Evolutionary conservation across 179 eudicot genomes (phyloP), one percentile per base, ranked within the genome.

Genomic region (Sideroxylon spinosum): DNA sequence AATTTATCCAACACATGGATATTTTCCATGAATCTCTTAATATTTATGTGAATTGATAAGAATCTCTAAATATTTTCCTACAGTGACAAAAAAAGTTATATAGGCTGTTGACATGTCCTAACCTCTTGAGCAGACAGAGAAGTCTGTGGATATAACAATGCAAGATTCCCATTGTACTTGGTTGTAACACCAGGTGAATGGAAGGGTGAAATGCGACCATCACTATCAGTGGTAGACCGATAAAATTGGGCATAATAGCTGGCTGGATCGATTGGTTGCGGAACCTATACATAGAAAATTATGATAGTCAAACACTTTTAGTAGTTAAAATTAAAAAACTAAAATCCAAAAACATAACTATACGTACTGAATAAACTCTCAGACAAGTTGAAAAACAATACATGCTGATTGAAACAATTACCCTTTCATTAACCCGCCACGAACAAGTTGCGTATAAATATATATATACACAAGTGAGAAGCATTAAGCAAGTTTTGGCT

Each of bases 191-290:
- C 94, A 82, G 88, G 77, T 29, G 87, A 37, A 77, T 85, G 84
- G 70, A 89, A 91, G 69, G 97, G 97, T 20, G 95, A 94, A 73
- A 87, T 83, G 80, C 90, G 95, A 32, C 95, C 97, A 78, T 94
- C 97, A n/a, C 72, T 80, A 73, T 91, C 95, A 53, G 83, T 72
- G 50, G 87, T 87, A 81, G 98, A 57, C 25, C 91, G 91, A 86
- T 89, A 87, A 81, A 83, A 83, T 81, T 91, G 98, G 32, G 91
- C 89, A 85, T 89, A 91, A 77, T 88, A 91, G 87, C 87, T 87
- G 29, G 90, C 82, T 66, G 94, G 91, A 80, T 94, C 95, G 78
- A 88, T 78, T 63, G 88, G 88, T 81, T 86, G 97, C 53, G 84
- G 95, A 68, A 89, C 88, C 94, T 87, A 81, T 28, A 84, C 32